phyloP scores from a whole-genome alignment of 306 rosid genomes.

The Vigna reflexopilosa region DNA sequence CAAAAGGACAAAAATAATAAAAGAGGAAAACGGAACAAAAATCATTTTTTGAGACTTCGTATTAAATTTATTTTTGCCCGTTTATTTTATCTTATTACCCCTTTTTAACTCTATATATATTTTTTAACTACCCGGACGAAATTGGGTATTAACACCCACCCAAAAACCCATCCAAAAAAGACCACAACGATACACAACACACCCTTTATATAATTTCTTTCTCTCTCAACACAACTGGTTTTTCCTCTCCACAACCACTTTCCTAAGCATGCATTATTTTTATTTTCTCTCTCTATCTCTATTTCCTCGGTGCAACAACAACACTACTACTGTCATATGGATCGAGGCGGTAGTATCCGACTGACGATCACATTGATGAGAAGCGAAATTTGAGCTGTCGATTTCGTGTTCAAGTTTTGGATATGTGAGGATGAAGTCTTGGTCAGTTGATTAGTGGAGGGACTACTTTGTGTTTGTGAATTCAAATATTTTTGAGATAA shows the following conservation, averaged over 20 bases:
- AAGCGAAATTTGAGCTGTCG: conserved; percentile 46
- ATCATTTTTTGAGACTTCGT: too few species aligned
- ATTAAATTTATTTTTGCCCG: too few species aligned
- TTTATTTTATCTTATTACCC: too few species aligned
- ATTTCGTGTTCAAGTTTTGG: conserved; percentile 20
- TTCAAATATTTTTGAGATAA: conserved; percentile 76
- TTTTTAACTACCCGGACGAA: too few species aligned
- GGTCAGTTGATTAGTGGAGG: conserved; percentile 85
- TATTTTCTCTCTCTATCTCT: background rate
- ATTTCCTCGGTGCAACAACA: conserved; percentile 8
- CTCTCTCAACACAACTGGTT: conserved; percentile 7
- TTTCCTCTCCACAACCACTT: conserved; percentile 1
- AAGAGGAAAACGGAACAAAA: too few species aligned
- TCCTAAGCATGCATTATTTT: conserved; percentile 43
- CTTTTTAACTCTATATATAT: too few species aligned
- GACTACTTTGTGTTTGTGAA: conserved; percentile 69
- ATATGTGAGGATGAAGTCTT: conserved; percentile 65
- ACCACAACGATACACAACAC: conserved; percentile 10
- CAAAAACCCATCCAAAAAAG: background rate
- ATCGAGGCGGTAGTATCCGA: background rate
- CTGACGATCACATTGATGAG: conserved; percentile 33
- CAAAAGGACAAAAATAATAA: too few species aligned
- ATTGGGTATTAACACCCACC: too few species aligned
- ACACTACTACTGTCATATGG: background rate
- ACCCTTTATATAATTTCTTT: background rate